Conservation (phyloP, 1,284 basidiomycete species). For the Tilletia setariae region DNA sequence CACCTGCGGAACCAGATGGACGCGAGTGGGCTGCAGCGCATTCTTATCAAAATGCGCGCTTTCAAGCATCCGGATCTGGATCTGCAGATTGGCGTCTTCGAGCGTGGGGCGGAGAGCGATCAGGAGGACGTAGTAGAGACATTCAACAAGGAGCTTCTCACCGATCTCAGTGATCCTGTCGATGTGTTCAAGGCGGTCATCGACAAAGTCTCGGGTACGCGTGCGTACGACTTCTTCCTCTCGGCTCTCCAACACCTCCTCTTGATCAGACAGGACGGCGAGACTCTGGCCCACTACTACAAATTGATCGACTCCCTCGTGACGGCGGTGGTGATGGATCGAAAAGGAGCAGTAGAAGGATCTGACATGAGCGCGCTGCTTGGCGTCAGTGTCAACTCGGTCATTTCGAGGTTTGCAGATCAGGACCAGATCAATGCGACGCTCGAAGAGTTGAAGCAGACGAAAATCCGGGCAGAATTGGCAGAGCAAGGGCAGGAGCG, state of each 20-base stretch:
- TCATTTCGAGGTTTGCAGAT: slow-evolving; percentile 87
- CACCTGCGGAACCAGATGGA: slow-evolving; percentile 87
- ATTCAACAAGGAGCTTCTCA: slow-evolving; percentile 72
- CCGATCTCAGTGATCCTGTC: slow-evolving; percentile 73
- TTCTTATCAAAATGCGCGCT: slow-evolving; percentile 68
- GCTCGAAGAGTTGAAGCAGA: slow-evolving; percentile 73
- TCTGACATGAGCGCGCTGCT: slow-evolving; percentile 73
- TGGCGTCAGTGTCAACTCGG: slow-evolving; percentile 81
- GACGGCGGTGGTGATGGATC: slow-evolving; percentile 85
- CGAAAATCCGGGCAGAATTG: slow-evolving; percentile 63
- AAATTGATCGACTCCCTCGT: slow-evolving; percentile 91
- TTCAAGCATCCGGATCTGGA: slow-evolving; percentile 69
- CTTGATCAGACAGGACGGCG: slow-evolving; percentile 80
- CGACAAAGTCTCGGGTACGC: slow-evolving; percentile 70
- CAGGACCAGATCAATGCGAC: slow-evolving; percentile 76
- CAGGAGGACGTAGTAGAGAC: slow-evolving; percentile 73
- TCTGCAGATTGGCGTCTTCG: slow-evolving; percentile 68
- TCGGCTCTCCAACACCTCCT: slow-evolving; percentile 89
- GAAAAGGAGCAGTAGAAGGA: slow-evolving; percentile 67
- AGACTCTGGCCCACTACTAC: slow-evolving; percentile 73
- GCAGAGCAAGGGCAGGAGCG: slow-evolving; percentile 65
- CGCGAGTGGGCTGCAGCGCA: slow-evolving; percentile 71
- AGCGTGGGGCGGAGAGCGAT: slow-evolving; percentile 71
- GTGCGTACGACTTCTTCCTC: slow-evolving; percentile 80
- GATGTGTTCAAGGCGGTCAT: slow-evolving; percentile 83